phyloP scores from a whole-genome alignment of 306 rosid genomes.

The Quillaja saponaria region DNA sequence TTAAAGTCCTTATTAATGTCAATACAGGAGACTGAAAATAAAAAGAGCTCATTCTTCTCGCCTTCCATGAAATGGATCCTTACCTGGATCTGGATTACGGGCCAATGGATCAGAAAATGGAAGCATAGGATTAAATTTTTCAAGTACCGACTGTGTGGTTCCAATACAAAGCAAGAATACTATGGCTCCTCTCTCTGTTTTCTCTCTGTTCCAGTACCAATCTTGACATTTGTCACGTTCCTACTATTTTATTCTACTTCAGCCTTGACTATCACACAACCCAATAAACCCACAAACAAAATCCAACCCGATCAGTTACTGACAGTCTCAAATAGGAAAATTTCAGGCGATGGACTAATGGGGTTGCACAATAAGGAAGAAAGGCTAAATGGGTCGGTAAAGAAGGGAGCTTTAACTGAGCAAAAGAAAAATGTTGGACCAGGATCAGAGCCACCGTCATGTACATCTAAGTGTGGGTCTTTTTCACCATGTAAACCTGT shows the following conservation, averaged over 20 bases:
- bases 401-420: conserved; percentile 4
- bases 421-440: conserved; percentile 62
- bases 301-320: neutral
- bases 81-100: too few relatives aligned
- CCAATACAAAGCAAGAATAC: too few relatives aligned
- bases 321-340: neutral
- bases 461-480: conserved; percentile 80
- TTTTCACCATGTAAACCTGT: conserved; percentile 80
- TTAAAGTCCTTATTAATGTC: too few relatives aligned
- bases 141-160: too few relatives aligned
- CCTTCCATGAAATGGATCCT: too few relatives aligned
- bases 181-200: neutral
- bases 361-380: conserved; percentile 3
- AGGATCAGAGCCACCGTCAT: conserved; percentile 85
- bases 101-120: too few relatives aligned
- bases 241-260: conserved; percentile 55
- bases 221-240: conserved; percentile 52
- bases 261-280: conserved; percentile 38
- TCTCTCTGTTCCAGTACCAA: conserved; percentile 23
- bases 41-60: too few relatives aligned
- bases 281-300: conserved; percentile 36
- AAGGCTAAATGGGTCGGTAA: conserved; percentile 9
- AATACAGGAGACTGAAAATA: too few relatives aligned
- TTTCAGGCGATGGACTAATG: conserved; percentile 34
- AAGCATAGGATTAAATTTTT: too few relatives aligned